phyloP scores from a whole-genome alignment of 331 rosid genomes.

The Erythrophleum ivorense region DNA sequence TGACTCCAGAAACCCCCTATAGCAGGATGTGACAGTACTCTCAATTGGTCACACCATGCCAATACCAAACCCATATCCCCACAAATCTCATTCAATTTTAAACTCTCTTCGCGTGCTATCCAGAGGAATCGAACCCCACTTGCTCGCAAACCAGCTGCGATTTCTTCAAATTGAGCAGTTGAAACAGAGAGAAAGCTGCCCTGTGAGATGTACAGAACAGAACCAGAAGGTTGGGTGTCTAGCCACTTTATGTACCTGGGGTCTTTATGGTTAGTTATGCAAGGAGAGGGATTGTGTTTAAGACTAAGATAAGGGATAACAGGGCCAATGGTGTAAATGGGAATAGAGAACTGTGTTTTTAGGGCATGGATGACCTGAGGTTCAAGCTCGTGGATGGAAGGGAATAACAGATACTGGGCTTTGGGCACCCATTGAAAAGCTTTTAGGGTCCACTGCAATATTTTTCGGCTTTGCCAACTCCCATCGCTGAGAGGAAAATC shows the following conservation, averaged over 20 bases:
- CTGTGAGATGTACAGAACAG: slow-evolving; percentile 54
- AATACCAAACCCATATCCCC: slow-evolving; percentile 44
- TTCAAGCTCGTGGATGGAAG: slow-evolving; percentile 59
- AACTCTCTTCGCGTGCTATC: slow-evolving; percentile 41
- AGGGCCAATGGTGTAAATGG: slow-evolving; percentile 54
- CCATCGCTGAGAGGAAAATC: slow-evolving; percentile 50
- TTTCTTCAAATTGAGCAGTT: slow-evolving; percentile 50
- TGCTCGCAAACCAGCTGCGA: slow-evolving; percentile 38
- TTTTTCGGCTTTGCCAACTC: not conserved
- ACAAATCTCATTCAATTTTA: slow-evolving; percentile 37
- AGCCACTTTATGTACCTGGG: slow-evolving; percentile 49
- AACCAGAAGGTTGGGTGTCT: slow-evolving; percentile 42
- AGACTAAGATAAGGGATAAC: slow-evolving; percentile 36
- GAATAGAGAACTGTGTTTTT: slow-evolving; percentile 21
- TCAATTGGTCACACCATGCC: slow-evolving; percentile 64
- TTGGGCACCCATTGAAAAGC: slow-evolving; percentile 27
- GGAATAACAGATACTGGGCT: slow-evolving; percentile 43
- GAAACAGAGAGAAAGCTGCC: slow-evolving; percentile 58
- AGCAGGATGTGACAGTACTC: slow-evolving; percentile 49
- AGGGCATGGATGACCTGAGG: slow-evolving; percentile 43
- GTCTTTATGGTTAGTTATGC: not conserved
- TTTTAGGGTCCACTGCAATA: slow-evolving; percentile 8
- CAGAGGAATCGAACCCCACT: slow-evolving; percentile 48
- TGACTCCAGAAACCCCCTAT: slow-evolving; percentile 61
- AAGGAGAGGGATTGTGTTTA: not conserved